Conservation (phyloP, 495 filamentous ascomycete species). For the Daldinia decipiens region DNA sequence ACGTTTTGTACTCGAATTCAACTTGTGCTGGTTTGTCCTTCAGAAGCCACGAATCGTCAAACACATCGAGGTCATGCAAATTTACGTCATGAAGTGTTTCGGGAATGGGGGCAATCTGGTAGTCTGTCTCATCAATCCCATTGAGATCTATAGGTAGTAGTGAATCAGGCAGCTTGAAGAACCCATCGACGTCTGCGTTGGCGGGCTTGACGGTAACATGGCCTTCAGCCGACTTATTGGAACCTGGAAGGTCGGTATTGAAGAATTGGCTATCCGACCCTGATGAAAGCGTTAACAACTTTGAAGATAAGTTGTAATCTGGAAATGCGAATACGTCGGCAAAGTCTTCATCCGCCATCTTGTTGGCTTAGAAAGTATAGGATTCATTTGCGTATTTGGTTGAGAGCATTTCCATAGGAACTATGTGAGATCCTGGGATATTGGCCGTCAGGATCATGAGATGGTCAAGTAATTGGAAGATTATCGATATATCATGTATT, state of each 20-base stretch:
- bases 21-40: conserved; percentile 44
- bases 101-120: conserved; percentile 26
- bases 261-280: conserved; percentile 40
- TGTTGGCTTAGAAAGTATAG: conserved; percentile 8
- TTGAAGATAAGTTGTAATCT: conserved; percentile 67
- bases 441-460: background rate
- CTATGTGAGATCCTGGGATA: background rate
- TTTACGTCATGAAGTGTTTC: conserved; percentile 45
- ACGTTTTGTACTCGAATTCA: conserved; percentile 67
- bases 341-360: conserved; percentile 59
- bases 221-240: conserved; percentile 10
- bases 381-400: conserved; percentile 27
- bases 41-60: conserved; percentile 67
- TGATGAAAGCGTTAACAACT: conserved; percentile 47
- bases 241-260: conserved; percentile 10
- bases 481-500: background rate
- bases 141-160: conserved; percentile 49
- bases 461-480: background rate
- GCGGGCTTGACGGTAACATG: conserved; percentile 24
- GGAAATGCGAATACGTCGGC: conserved; percentile 77
- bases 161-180: conserved; percentile 56
- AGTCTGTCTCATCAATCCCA: conserved; percentile 31
- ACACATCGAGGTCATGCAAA: conserved; percentile 42
- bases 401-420: background rate
- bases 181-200: conserved; percentile 44